Base-by-base conservation (phyloP, 768 basidiomycete species). In the Lactarius tabidus region DNA sequence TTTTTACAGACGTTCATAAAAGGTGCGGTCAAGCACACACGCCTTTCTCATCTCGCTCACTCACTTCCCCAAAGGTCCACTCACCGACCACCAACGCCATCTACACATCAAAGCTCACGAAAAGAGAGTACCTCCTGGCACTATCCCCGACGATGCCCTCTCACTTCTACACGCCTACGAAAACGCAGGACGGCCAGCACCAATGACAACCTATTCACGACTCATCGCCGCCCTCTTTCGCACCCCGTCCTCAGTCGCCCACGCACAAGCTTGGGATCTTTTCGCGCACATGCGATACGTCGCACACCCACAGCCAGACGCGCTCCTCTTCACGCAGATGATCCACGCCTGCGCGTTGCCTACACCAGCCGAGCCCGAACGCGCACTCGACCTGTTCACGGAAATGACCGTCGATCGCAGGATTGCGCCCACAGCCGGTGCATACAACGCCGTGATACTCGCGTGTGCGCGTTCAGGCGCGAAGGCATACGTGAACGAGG, bases 231-330 rank as follows among this genome's bases (percentile, higher is more conserved):
- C 80, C 53, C 86, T 87, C 38, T 84, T 84, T 70, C 78, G 79
- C 51, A 77, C 79, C 31, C 79, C 77, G 9, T 75, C 77, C 14
- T 67, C 75, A 71, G 41, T 74, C 1, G 84, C 84, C 2, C 84
- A 83, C 36, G 89, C 91, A 0, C 88, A 92, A 66, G 95, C 91
- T 3, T 97, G 93, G 93, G 93, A 98, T 72, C 83, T 98, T 45
- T 98, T 93, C 74, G 80, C 90, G 2, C 96, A 99, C 75, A 95
- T 97, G 91, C 91, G 96, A 54, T 95, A 97, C 66, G 91, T 92
- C 17, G 93, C 96, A 1, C 94, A 98, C 73, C 87, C 93, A 1
- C 77, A 78, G 4, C 95, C 95, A 0, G 86, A 90, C 67, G 79
- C 79, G 17, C 75, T 80, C 28, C 79, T 95, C 8, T 98, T 93